Evolutionary conservation across 306 rosid species (phyloP).

Genomic region (Cicer bijugum): DNA sequence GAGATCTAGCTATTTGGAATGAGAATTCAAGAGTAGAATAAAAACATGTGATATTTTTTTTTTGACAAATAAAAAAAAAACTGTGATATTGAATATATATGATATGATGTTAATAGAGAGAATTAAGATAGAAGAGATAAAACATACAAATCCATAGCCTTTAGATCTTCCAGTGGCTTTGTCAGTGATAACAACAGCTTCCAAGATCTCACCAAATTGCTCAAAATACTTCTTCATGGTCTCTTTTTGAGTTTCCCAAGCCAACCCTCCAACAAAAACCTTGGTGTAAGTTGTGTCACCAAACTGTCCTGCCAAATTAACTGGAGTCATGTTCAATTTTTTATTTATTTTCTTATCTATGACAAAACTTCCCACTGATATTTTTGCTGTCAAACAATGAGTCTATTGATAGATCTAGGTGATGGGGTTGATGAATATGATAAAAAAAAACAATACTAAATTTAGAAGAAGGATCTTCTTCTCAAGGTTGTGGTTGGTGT

Average conservation of each 20-base stretch:
- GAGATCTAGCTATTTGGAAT: conserved; percentile 39
- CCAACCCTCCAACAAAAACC: conserved; percentile 96
- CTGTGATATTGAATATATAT: too few relatives aligned
- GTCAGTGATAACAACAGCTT: conserved; percentile 98
- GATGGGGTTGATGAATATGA: conserved; percentile 36
- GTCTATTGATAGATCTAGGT: conserved; percentile 49
- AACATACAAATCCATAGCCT: conserved; percentile 94
- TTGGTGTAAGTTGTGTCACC: conserved; percentile 97
- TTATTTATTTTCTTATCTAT: neutral
- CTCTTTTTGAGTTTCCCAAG: conserved; percentile 99
- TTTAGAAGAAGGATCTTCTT: conserved; percentile 52
- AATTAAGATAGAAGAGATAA: neutral
- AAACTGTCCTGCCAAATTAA: conserved; percentile 81
- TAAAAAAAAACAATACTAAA: conserved; percentile 43
- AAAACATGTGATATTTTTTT: neutral
- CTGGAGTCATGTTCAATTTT: conserved; percentile 61
- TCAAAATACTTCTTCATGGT: conserved; percentile 96
- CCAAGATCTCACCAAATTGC: conserved; percentile 98
- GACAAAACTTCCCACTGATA: conserved; percentile 45
- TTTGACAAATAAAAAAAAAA: too few relatives aligned
- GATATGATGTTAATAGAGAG: neutral
- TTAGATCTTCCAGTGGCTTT: conserved; percentile 97
- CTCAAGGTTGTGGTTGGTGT: conserved; percentile 35
- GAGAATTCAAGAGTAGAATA: neutral
- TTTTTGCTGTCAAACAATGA: conserved; percentile 34